Percentiles rank a stretch among this genome's conserved stretches.
Conservation (phyloP, 2,329 filamentous ascomycete species). For the Graphium sp. region DNA sequence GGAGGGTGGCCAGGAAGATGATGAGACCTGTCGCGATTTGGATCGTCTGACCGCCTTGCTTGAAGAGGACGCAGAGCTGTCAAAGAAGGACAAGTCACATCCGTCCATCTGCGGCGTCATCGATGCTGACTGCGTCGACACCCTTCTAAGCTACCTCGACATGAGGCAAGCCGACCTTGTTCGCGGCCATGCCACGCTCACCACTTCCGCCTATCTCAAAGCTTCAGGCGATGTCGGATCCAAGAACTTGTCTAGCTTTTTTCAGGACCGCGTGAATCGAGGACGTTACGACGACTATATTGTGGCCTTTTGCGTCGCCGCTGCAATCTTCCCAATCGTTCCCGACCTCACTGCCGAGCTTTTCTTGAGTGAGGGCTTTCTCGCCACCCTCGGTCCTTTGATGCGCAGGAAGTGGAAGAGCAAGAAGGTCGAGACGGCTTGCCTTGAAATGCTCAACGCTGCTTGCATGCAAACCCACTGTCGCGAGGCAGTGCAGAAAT, state of each 20-base stretch:
- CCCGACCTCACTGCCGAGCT: slow-evolving; percentile 58
- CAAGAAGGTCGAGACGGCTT: slow-evolving; percentile 69
- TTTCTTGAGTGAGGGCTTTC: slow-evolving; percentile 79
- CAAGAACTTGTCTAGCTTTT: slow-evolving; percentile 55
- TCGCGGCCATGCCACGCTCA: slow-evolving; percentile 66
- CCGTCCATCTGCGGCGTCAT: slow-evolving; percentile 42
- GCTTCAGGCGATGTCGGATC: slow-evolving; percentile 55
- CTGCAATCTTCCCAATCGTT: slow-evolving; percentile 73
- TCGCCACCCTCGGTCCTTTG: slow-evolving; percentile 57
- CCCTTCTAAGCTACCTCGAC: slow-evolving; percentile 73
- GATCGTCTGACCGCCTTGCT: slow-evolving; percentile 42
- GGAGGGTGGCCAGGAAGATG: slow-evolving; percentile 75
- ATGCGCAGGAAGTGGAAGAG: slow-evolving; percentile 73
- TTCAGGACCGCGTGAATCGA: slow-evolving; percentile 52
- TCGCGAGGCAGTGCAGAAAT: slow-evolving; percentile 66
- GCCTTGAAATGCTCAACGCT: slow-evolving; percentile 78
- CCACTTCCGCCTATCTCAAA: slow-evolving; percentile 71
- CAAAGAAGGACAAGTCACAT: slow-evolving; percentile 21
- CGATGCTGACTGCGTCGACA: slow-evolving; percentile 64
- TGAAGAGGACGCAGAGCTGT: slow-evolving; percentile 31
- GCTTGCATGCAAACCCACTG: slow-evolving; percentile 76
- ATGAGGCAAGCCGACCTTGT: slow-evolving; percentile 60
- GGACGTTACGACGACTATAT: slow-evolving; percentile 80
- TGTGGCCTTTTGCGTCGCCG: slow-evolving; percentile 82
- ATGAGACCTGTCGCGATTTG: slow-evolving; percentile 45